A percentile compares a stretch with the other conserved stretches of the same genome.
phyloP scores from a whole-genome alignment of 2,329 filamentous ascomycete genomes.

The Alternaria hordeiaustralica region DNA sequence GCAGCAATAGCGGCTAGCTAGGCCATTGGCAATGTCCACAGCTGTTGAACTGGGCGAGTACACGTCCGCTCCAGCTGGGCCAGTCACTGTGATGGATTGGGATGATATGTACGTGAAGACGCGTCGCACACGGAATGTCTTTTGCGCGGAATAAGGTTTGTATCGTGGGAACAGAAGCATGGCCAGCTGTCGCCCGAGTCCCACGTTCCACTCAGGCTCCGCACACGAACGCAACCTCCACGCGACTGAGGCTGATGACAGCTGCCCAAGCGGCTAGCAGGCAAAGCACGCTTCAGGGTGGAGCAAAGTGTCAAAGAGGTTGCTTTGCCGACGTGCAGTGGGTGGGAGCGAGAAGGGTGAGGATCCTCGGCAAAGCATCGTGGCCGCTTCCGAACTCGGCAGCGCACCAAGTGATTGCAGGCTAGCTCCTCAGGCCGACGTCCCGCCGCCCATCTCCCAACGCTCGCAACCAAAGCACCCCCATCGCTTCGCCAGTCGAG shows the following conservation, averaged over 20 bases:
- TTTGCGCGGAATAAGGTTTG: constrained; percentile 16
- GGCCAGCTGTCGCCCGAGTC: constrained; percentile 19
- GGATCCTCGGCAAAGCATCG: constrained; percentile 11
- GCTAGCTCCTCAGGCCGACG: constrained; percentile 13
- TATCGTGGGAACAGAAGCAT: constrained; percentile 17
- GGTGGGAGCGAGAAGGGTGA: constrained; percentile 1
- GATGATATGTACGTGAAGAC: neutral
- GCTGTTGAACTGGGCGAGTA: constrained; percentile 2
- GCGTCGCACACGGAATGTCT: constrained; percentile 6
- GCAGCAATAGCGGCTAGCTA: constrained; percentile 2
- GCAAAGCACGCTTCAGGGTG: constrained; percentile 1
- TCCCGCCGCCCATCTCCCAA: constrained; percentile 9
- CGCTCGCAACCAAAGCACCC: constrained; percentile 14
- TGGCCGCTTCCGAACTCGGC: constrained; percentile 1
- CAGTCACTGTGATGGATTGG: neutral
- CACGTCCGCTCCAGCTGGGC: neutral
- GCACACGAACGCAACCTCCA: neutral
- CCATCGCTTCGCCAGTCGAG: constrained; percentile 5
- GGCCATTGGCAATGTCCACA: neutral
- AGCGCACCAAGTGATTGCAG: neutral
- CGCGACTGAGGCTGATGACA: constrained; percentile 2
- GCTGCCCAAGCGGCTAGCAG: neutral
- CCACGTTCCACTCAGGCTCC: constrained; percentile 18
- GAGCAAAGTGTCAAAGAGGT: constrained; percentile 1
- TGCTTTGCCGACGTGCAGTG: neutral